Conservation (phyloP, 2,329 filamentous ascomycete genomes). For the Phialophora tarda region DNA sequence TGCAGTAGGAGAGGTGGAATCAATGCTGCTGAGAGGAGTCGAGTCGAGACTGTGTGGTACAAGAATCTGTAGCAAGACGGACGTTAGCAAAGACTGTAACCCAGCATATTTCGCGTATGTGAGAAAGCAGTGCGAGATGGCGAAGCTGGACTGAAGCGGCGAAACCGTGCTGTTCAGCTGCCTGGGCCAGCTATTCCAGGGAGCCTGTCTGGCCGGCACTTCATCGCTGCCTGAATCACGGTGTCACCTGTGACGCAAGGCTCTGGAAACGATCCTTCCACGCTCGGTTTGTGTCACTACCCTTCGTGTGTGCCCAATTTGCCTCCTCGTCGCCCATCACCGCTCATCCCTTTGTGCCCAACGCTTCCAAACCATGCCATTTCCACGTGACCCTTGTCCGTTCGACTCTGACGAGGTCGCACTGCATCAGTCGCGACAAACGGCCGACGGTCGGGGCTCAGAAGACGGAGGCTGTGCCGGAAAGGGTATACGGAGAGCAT, state of each 20-base stretch:
- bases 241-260: constrained; percentile 12
- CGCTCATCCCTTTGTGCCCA: constrained; percentile 22
- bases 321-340: constrained; percentile 19
- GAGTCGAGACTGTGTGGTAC: constrained; percentile 59
- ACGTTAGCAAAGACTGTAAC: constrained; percentile 21
- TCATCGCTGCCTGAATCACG: not conserved
- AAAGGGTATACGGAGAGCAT: constrained; percentile 11
- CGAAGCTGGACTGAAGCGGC: not conserved
- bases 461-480: constrained; percentile 12
- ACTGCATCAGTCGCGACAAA: constrained; percentile 7
- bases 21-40: constrained; percentile 67
- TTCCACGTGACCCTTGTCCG: constrained; percentile 21
- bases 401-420: constrained; percentile 1
- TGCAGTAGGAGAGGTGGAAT: constrained; percentile 65
- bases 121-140: not conserved
- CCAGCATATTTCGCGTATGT: not conserved
- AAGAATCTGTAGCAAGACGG: constrained; percentile 47
- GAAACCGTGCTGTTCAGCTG: not conserved
- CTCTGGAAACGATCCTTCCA: constrained; percentile 6
- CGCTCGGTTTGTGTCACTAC: not conserved
- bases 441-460: not conserved
- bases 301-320: constrained; percentile 11
- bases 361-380: constrained; percentile 3
- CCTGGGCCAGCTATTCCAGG: not conserved
- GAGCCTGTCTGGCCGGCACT: not conserved